Percentiles rank a stretch among this genome's conserved stretches.
phyloP scores from a whole-genome alignment of 2,329 filamentous ascomycete genomes.

The Penicillium griseofulvum region DNA sequence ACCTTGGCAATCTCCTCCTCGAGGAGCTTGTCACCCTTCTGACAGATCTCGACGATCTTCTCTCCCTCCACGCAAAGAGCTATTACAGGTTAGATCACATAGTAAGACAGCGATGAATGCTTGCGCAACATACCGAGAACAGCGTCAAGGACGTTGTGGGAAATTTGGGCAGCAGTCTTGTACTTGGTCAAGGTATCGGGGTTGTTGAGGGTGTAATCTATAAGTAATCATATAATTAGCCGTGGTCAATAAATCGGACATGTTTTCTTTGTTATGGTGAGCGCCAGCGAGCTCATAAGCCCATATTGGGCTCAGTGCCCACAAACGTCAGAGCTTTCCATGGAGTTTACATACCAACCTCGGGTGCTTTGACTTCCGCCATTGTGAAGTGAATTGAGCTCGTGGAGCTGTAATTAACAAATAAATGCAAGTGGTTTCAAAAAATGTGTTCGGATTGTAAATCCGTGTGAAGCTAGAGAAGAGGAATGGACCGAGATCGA shows the following conservation, averaged over 20 bases:
- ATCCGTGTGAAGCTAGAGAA: conserved; percentile 21
- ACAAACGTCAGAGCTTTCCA: conserved; percentile 36
- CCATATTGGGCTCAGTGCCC: conserved; percentile 22
- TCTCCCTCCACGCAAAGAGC: conserved; percentile 74
- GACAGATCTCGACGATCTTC: conserved; percentile 91
- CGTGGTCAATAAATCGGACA: conserved; percentile 9
- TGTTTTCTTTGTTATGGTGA: background rate
- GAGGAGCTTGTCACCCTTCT: conserved; percentile 91
- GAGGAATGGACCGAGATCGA: conserved; percentile 25
- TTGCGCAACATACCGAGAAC: conserved; percentile 57
- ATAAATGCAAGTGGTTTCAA: conserved; percentile 16
- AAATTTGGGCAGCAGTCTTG: conserved; percentile 93
- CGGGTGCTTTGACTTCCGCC: conserved; percentile 39
- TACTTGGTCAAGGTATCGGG: conserved; percentile 97
- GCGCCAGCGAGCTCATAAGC: conserved; percentile 25
- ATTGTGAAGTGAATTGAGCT: conserved; percentile 35
- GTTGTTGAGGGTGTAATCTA: conserved; percentile 87
- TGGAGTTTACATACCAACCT: conserved; percentile 41
- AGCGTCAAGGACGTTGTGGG: conserved; percentile 88
- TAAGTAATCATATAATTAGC: conserved; percentile 13
- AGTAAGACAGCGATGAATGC: background rate
- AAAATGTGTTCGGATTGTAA: conserved; percentile 17
- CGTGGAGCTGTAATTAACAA: conserved; percentile 22
- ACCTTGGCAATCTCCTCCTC: conserved; percentile 93
- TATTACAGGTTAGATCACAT: conserved; percentile 33